phyloP scores from a whole-genome alignment of 768 basidiomycete genomes.

The Pholiota microspora region DNA sequence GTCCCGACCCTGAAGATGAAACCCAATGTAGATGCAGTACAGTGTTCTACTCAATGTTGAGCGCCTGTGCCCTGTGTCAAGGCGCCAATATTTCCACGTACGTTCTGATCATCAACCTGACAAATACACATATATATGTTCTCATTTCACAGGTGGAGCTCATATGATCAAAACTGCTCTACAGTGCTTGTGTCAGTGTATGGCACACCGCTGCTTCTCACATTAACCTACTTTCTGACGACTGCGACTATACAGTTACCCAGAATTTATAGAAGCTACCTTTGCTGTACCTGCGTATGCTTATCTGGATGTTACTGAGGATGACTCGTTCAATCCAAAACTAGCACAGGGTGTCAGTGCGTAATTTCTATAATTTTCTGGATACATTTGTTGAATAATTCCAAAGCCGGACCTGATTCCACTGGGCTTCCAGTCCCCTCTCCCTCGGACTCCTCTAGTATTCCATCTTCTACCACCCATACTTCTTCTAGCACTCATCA shows the following conservation, averaged over 20 bases:
- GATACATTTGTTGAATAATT: too few relatives aligned
- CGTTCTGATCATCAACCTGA: too few relatives aligned
- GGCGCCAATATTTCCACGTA: background rate
- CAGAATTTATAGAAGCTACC: background rate
- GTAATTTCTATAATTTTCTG: background rate
- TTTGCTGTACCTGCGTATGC: constrained; percentile 9
- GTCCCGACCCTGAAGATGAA: background rate
- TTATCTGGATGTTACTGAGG: constrained; percentile 7
- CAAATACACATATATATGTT: too few relatives aligned
- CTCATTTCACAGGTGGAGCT: background rate
- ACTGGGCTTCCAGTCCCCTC: background rate
- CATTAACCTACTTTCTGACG: background rate
- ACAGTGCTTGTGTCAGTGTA: constrained; percentile 1
- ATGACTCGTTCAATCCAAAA: constrained; percentile 6
- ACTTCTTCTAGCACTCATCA: background rate
- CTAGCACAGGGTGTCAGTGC: background rate
- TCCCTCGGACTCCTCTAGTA: background rate
- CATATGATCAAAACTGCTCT: constrained; percentile 2
- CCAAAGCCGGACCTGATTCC: constrained; percentile 1
- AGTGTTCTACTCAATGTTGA: constrained; percentile 6
- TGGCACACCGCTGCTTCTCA: too few relatives aligned
- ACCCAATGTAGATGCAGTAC: constrained; percentile 7
- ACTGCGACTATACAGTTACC: constrained; percentile 1
- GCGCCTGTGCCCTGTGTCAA: constrained; percentile 9
- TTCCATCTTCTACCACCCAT: background rate